These are phyloP conservation scores for Colletotrichum melonis DNA, from an alignment of 2,329 filamentous ascomycete species.

Conservation along the genomic window DNA sequence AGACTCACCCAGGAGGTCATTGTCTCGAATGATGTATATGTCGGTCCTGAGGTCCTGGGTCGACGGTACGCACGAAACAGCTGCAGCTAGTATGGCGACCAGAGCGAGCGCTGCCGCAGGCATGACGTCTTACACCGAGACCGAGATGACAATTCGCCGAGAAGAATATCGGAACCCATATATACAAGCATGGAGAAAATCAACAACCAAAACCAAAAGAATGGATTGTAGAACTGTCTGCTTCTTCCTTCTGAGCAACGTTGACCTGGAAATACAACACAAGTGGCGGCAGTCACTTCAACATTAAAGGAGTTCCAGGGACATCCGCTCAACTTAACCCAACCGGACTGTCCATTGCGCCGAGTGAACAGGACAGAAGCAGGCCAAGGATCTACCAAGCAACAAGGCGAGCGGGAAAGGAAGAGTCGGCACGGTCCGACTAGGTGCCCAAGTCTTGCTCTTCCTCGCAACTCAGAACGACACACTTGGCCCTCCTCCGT, in stretches of 20 bases:
- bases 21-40: slow-evolving; percentile 51
- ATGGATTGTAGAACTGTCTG: background rate
- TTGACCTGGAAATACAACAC: background rate
- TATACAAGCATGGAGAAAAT: background rate
- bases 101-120: slow-evolving; percentile 18
- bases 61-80: slow-evolving; percentile 43
- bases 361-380: slow-evolving; percentile 12
- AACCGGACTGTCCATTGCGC: slow-evolving; percentile 18
- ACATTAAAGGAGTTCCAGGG: background rate
- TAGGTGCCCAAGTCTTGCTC: slow-evolving; percentile 3
- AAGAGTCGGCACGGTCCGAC: slow-evolving; percentile 27
- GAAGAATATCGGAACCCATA: background rate
- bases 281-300: background rate
- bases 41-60: slow-evolving; percentile 49
- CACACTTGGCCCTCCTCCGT: background rate
- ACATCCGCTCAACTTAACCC: slow-evolving; percentile 14
- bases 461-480: background rate
- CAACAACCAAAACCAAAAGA: background rate
- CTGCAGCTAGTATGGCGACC: slow-evolving; percentile 36
- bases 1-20: slow-evolving; percentile 52
- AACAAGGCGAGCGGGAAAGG: background rate
- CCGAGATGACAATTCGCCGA: slow-evolving; percentile 16
- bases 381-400: slow-evolving; percentile 11
- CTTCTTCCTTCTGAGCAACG: background rate
- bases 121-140: slow-evolving; percentile 31